These are phyloP conservation scores for Tetrahymena thermophila DNA, from an alignment of 73 alveolate species.

Conservation along the genomic window DNA sequence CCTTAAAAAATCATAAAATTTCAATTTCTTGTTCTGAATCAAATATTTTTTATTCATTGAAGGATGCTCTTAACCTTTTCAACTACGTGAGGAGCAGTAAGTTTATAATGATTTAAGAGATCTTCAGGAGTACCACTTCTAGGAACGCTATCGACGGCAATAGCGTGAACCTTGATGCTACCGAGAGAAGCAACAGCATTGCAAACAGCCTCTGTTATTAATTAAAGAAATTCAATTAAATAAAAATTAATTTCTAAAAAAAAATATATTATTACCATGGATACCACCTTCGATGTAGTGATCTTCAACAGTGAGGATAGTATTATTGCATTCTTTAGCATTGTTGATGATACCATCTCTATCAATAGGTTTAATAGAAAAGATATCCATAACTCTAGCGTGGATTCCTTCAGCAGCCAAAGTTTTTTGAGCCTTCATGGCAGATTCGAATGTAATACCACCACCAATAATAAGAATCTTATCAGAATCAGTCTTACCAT, in stretches of 20 bases:
- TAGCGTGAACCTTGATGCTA: conserved; percentile 29
- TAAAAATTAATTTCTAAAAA: background rate
- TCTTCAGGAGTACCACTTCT: conserved; percentile 72
- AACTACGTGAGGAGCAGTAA: conserved; percentile 49
- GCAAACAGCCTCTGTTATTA: conserved; percentile 51
- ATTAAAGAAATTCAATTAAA: background rate
- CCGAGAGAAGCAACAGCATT: conserved; percentile 48
- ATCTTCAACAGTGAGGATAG: conserved; percentile 67
- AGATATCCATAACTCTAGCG: conserved; percentile 63
- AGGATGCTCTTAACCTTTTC: conserved; percentile 31
- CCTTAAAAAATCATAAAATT: background rate
- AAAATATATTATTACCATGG: conserved; percentile 19
- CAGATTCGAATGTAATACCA: conserved; percentile 63
- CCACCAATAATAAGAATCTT: conserved; percentile 56
- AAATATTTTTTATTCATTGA: background rate
- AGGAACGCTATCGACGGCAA: conserved; percentile 57
- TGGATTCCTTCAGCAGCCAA: conserved; percentile 48
- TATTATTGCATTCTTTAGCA: conserved; percentile 33
- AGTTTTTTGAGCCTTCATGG: conserved; percentile 52
- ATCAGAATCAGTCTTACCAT: conserved; percentile 29
- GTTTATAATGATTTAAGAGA: conserved; percentile 37
- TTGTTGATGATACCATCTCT: conserved; percentile 18
- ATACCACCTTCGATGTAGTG: conserved; percentile 76
- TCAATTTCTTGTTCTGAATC: background rate
- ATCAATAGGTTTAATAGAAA: conserved; percentile 69